Evolutionary conservation across 2,329 filamentous ascomycete genomes (phyloP), one percentile per base, ranked within the genome.

Genomic region (Sporothrix schenckii): DNA sequence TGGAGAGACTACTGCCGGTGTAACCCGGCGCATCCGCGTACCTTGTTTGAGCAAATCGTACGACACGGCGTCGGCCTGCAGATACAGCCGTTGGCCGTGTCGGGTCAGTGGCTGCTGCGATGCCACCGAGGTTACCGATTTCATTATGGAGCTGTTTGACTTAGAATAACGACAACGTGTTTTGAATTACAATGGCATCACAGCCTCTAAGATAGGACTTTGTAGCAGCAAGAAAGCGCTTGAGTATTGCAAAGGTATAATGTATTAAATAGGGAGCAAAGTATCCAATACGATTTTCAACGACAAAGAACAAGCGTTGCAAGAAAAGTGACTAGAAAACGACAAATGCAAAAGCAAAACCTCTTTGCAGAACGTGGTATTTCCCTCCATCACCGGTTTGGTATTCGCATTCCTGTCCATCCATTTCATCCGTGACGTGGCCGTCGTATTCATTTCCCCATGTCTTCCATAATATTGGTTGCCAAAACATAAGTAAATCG

Each of bases 351-450:
- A n/a, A 21, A 34, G 10, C 2, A 47, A 63, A 30, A 16, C 21
- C 16, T n/a, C 16, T 60, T 41, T 41, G 41, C 58, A 61, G 44
- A 41, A 16, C 21, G 9, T 50, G 47, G 41, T 50, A 30, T 65
- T 34, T 50, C 21, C 60, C 60, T 49, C 39, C 34, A 16, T 44
- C 34, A 34, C 56, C 56, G 27, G 13, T n/a, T 44, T 47, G 60
- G 60, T 65, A 65, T 65, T 47, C 27, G 24, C 49, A 19, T n/a
- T 49, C 44, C 44, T 44, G 13, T 34, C 61, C 47, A 6, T 65
- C 61, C 61, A 34, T 50, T 19, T 9, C 44, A 50, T 50, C 44
- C 30, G 34, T 34, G 7, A 39, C 21, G 9, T 5, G 61, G 44
- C 24, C 61, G 44, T 34, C 44, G 19, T 50, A 4, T 21, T 65